A percentile compares a stretch with the other conserved stretches of the same genome.
These are phyloP conservation scores for Cajanus cajan DNA, from an alignment of 306 rosid genomes.

Conservation along the genomic window DNA sequence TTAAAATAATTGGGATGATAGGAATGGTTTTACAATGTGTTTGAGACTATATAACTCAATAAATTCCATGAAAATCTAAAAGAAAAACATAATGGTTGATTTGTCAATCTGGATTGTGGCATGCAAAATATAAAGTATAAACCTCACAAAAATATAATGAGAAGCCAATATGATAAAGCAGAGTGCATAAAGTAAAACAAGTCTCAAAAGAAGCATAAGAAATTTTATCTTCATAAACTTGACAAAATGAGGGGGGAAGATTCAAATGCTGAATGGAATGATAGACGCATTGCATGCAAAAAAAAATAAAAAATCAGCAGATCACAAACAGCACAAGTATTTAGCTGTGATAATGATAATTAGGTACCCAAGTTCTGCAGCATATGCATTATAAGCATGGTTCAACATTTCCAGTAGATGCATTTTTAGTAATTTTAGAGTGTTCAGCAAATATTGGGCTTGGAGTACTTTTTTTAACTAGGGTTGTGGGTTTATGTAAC, in stretches of 20 bases:
- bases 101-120: not conserved
- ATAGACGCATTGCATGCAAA: not conserved
- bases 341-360: not conserved
- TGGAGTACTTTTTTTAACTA: not conserved
- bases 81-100: slow-evolving; percentile 6
- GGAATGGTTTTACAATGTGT: slow-evolving; percentile 36
- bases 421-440: not conserved
- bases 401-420: not conserved
- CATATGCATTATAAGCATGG: not conserved
- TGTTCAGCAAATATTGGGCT: not conserved
- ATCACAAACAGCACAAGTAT: not conserved
- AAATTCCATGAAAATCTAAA: slow-evolving; percentile 60
- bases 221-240: not conserved
- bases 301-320: not conserved
- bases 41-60: slow-evolving; percentile 47
- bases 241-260: not conserved
- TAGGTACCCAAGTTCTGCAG: not conserved
- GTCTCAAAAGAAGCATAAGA: slow-evolving; percentile 2
- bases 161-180: not conserved
- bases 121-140: not conserved
- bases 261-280: not conserved
- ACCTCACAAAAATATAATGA: not conserved
- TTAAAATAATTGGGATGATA: not conserved
- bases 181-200: not conserved
- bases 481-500: not conserved